Evolutionary conservation across 2,329 filamentous ascomycete species (phyloP).

Genomic region (Thielaviopsis ethacetica): DNA sequence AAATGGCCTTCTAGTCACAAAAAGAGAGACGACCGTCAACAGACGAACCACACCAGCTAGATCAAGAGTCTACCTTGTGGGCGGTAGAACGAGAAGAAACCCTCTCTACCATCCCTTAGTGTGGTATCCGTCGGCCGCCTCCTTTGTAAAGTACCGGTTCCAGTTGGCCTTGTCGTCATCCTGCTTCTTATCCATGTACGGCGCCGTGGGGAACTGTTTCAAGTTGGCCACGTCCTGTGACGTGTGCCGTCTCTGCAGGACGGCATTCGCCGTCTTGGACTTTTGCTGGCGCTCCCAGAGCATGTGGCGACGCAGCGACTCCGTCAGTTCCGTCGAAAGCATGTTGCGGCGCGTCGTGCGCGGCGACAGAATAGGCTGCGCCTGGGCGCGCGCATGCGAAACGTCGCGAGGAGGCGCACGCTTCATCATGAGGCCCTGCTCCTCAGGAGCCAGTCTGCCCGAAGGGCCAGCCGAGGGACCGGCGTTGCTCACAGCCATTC

Average conservation of each 20-base stretch:
- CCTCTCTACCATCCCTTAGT: constrained; percentile 25
- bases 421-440: constrained; percentile 49
- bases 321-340: constrained; percentile 85
- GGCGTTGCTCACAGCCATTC: neutral
- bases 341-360: constrained; percentile 88
- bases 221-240: constrained; percentile 83
- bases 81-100: neutral
- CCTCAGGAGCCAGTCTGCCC: constrained; percentile 40
- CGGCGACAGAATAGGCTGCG: constrained; percentile 83
- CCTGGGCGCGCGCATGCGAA: constrained; percentile 42
- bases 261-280: constrained; percentile 73
- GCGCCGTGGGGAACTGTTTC: constrained; percentile 58
- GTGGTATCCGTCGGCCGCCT: constrained; percentile 38
- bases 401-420: constrained; percentile 37
- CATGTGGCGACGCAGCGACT: constrained; percentile 78
- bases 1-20: neutral
- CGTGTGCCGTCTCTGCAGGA: constrained; percentile 78
- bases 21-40: constrained; percentile 4
- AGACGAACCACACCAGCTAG: constrained; percentile 7
- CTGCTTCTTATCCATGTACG: constrained; percentile 41
- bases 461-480: constrained; percentile 29
- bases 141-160: constrained; percentile 76
- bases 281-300: constrained; percentile 94
- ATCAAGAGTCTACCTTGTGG: neutral
- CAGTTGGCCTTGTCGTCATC: constrained; percentile 55